Percentiles rank a stretch among this genome's conserved stretches.
phyloP scores from a whole-genome alignment of 495 filamentous ascomycete species.

The Penicilliopsis zonata region DNA sequence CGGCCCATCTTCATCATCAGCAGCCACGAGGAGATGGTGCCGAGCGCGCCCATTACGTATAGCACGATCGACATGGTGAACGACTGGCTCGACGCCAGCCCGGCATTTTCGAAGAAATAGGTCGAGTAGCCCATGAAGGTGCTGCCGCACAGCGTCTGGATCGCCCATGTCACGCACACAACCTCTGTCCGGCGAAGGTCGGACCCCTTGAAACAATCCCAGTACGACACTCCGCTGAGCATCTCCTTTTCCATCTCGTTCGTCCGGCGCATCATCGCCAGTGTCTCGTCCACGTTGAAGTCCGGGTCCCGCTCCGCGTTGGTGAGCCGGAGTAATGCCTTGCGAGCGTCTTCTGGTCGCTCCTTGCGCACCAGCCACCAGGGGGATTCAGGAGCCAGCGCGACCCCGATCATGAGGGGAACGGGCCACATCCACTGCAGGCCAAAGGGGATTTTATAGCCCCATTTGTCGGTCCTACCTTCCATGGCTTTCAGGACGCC shows the following conservation, averaged over 20 bases:
- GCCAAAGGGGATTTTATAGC: constrained; percentile 44
- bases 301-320: constrained; percentile 30
- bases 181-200: constrained; percentile 59
- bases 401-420: constrained; percentile 49
- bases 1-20: constrained; percentile 52
- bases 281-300: constrained; percentile 51
- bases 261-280: constrained; percentile 65
- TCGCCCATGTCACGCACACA: constrained; percentile 54
- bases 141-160: constrained; percentile 58
- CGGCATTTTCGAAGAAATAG: constrained; percentile 57
- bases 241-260: constrained; percentile 52
- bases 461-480: constrained; percentile 27
- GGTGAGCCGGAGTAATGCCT: constrained; percentile 45
- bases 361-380: too few species aligned
- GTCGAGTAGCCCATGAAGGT: constrained; percentile 60
- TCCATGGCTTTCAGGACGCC: constrained; percentile 32
- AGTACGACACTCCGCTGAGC: constrained; percentile 44
- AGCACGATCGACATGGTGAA: constrained; percentile 56
- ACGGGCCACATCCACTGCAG: constrained; percentile 62
- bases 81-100: constrained; percentile 39
- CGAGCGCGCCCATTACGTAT: constrained; percentile 53
- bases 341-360: constrained; percentile 52
- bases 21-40: constrained; percentile 54
- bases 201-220: constrained; percentile 57
- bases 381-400: constrained; percentile 56